Conservation (phyloP, 169 alveolate genomes). For the Plasmodium gonderi region DNA sequence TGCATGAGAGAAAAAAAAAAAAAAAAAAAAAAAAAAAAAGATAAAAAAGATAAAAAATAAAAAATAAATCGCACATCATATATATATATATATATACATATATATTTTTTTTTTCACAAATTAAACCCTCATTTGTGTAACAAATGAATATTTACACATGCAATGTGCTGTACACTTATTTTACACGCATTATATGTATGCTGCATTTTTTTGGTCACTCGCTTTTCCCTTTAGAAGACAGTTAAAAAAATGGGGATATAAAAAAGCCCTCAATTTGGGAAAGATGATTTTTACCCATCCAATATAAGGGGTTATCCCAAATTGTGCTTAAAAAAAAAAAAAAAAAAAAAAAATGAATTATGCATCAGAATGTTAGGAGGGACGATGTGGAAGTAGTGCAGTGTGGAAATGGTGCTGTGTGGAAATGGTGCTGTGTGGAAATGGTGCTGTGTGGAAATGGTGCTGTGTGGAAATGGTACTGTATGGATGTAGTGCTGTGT, state of each 20-base stretch:
- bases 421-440: too few species aligned
- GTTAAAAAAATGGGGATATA: not conserved
- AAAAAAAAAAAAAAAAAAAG: constrained; percentile 1
- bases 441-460: too few species aligned
- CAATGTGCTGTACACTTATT: not conserved
- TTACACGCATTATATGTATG: not conserved
- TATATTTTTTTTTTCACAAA: not conserved
- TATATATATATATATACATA: not conserved
- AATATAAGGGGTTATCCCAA: not conserved
- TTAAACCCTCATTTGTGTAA: not conserved
- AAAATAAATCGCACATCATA: not conserved
- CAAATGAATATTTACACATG: not conserved
- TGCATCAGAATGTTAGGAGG: not conserved
- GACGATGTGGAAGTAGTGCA: too few species aligned
- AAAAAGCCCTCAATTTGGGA: not conserved
- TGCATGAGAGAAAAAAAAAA: not conserved
- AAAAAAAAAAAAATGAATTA: not conserved
- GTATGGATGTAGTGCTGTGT: too few species aligned
- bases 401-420: too few species aligned
- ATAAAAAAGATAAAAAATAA: not conserved
- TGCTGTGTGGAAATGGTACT: too few species aligned
- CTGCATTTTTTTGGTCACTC: not conserved
- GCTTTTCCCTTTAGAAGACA: not conserved
- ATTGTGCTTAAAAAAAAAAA: not conserved
- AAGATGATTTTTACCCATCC: not conserved